Conservation (phyloP, 495 filamentous ascomycete genomes). For the Apodospora peruviana region DNA sequence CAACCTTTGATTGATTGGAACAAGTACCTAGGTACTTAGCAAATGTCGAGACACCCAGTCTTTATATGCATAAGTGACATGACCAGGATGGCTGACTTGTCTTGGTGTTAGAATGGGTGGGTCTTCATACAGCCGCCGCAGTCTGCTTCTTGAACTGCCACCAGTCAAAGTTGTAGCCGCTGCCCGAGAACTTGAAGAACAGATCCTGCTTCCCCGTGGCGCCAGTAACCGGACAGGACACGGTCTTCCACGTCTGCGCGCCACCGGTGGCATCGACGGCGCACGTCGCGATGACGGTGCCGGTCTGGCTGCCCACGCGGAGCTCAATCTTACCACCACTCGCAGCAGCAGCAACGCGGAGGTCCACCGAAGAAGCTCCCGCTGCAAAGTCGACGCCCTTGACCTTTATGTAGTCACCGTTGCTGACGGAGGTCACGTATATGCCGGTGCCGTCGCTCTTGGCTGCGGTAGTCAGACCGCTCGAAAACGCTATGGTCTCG, state of each 20-base stretch:
- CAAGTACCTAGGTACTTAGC: too few species aligned
- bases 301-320: slow-evolving; percentile 10
- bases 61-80: too few species aligned
- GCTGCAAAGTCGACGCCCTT: slow-evolving; percentile 12
- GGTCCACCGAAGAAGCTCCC: slow-evolving; percentile 7
- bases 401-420: slow-evolving; percentile 18
- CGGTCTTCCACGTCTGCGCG: slow-evolving; percentile 13
- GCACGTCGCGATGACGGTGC: slow-evolving; percentile 10
- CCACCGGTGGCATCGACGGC: slow-evolving; percentile 11
- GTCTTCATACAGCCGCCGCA: too few species aligned
- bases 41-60: too few species aligned
- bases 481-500: background rate
- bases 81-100: too few species aligned
- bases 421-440: slow-evolving; percentile 10
- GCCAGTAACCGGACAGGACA: slow-evolving; percentile 3
- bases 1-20: too few species aligned
- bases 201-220: slow-evolving; percentile 13
- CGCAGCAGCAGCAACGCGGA: slow-evolving; percentile 8
- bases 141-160: slow-evolving; percentile 17
- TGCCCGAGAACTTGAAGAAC: slow-evolving; percentile 11
- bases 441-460: slow-evolving; percentile 10
- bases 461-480: background rate
- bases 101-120: too few species aligned
- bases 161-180: slow-evolving; percentile 13
- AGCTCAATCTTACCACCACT: slow-evolving; percentile 11